Conservation (phyloP, 169 alveolate species). For the Theileria luwenshuni region DNA sequence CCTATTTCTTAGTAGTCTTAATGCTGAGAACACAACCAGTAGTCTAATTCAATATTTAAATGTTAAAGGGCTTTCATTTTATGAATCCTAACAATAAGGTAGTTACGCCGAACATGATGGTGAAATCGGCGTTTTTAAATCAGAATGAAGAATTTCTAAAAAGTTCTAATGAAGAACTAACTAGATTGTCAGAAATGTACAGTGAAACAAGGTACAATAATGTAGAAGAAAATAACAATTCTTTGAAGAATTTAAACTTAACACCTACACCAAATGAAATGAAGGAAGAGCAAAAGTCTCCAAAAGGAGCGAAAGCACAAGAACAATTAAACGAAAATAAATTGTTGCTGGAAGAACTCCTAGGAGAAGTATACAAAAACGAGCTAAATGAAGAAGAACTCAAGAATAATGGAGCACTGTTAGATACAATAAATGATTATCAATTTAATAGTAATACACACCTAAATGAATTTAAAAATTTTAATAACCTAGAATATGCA, state of each 20-base stretch:
- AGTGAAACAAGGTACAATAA: neutral
- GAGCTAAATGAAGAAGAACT: neutral
- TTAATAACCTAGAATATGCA: neutral
- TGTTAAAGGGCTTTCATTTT: neutral
- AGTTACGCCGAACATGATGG: constrained; percentile 5
- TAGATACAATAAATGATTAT: neutral
- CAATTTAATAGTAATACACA: neutral
- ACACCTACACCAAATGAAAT: neutral
- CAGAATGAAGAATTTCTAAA: constrained; percentile 11
- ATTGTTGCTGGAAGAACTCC: neutral
- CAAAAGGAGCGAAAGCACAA: neutral
- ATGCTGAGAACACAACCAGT: constrained; percentile 26
- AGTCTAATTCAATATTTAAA: neutral
- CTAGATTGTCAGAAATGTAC: neutral
- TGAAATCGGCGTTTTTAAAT: constrained; percentile 16
- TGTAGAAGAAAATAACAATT: neutral
- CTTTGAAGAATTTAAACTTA: neutral
- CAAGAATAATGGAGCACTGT: neutral
- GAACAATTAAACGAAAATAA: neutral
- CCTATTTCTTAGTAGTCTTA: neutral
- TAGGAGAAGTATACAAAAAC: neutral
- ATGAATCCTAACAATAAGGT: neutral
- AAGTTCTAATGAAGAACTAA: neutral
- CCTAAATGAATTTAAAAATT: neutral
- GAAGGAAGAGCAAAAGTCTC: neutral